These are phyloP conservation scores for Dipteronia dyeriana DNA, from an alignment of 345 rosid genomes.

Conservation along the genomic window DNA sequence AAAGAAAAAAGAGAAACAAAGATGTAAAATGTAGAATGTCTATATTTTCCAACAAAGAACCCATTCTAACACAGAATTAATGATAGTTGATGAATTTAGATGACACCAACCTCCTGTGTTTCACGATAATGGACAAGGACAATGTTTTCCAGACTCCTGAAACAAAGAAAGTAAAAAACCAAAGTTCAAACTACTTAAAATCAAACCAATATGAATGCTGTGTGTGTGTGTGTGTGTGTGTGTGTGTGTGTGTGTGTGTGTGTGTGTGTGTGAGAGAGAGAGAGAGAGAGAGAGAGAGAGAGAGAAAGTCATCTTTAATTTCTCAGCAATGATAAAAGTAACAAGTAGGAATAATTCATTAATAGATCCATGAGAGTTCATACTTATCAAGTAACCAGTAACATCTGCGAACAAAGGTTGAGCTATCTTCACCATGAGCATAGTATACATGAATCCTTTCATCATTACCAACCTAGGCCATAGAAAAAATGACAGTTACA, in stretches of 20 bases:
- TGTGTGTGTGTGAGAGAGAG: no score
- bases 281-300: slow-evolving; percentile 17
- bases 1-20: background rate
- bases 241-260: no score
- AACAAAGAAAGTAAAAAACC: slow-evolving; percentile 22
- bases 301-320: slow-evolving; percentile 3
- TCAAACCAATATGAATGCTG: background rate
- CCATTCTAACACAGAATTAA: background rate
- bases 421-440: slow-evolving; percentile 90
- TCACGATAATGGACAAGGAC: slow-evolving; percentile 99
- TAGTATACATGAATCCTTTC: slow-evolving; percentile 99
- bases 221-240: no score
- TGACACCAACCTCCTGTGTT: slow-evolving; percentile 80
- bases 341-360: background rate
- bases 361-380: slow-evolving; percentile 26
- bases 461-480: slow-evolving; percentile 77
- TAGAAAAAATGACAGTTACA: slow-evolving; percentile 13
- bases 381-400: slow-evolving; percentile 99
- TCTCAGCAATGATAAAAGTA: slow-evolving; percentile 10
- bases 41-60: background rate
- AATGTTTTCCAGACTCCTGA: slow-evolving; percentile 81
- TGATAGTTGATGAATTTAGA: background rate
- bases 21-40: background rate
- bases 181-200: slow-evolving; percentile 8
- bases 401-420: slow-evolving; percentile 97